Percentiles rank a stretch among this genome's conserved stretches.
Conservation (phyloP, 106 monocot genomes). For the Xerophyta viscosa region DNA sequence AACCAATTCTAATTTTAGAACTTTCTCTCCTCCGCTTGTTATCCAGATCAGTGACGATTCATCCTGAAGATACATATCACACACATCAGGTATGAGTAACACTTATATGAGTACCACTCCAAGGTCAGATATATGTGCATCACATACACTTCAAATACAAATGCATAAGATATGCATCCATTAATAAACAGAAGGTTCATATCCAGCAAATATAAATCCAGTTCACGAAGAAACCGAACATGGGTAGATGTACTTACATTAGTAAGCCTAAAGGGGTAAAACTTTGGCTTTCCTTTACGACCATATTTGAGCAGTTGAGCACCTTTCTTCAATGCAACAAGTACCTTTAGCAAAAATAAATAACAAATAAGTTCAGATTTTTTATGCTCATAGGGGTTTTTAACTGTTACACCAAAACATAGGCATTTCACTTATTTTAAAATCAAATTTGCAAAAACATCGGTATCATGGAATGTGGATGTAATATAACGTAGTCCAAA, state of each 20-base stretch:
- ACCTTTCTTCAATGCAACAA: constrained; percentile 89
- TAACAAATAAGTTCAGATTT: constrained; percentile 1
- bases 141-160: no score
- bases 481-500: no score
- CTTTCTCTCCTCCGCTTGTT: constrained; percentile 60
- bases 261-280: constrained; percentile 70
- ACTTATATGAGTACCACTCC: neutral
- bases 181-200: no score
- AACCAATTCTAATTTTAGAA: constrained; percentile 70
- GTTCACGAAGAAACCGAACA: neutral
- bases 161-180: no score
- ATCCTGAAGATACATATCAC: constrained; percentile 31
- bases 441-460: no score
- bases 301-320: constrained; percentile 76
- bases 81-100: neutral
- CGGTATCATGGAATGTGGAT: no score
- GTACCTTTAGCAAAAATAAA: constrained; percentile 28
- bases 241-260: constrained; percentile 36
- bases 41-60: constrained; percentile 78
- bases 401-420: no score
- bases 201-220: no score
- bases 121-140: no score
- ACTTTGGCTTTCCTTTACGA: constrained; percentile 87
- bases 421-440: no score
- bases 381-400: no score